Evolutionary conservation across 140 eudicot genomes (phyloP).

Genomic region (Cichorium intybus): DNA sequence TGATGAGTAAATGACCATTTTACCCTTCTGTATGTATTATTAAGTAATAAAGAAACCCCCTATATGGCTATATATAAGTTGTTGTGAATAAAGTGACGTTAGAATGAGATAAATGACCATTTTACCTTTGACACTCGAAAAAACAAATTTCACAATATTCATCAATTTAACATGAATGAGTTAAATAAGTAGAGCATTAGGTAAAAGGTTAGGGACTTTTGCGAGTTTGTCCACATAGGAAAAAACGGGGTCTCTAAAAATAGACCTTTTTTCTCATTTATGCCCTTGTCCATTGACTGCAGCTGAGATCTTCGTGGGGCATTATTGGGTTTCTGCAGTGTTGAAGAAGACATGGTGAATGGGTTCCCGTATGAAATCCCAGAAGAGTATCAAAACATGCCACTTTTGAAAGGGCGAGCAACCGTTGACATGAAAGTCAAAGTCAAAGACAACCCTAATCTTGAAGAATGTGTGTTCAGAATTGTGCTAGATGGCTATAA

Average conservation of each 20-base stretch:
- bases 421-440: slow-evolving; percentile 98
- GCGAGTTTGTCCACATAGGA: slow-evolving; percentile 3
- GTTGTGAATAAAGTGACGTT: too few species aligned
- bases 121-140: too few species aligned
- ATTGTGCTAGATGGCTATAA: slow-evolving; percentile 93
- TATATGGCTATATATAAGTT: too few species aligned
- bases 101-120: too few species aligned
- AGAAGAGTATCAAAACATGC: slow-evolving; percentile 88
- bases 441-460: slow-evolving; percentile 93
- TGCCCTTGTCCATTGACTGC: slow-evolving; percentile 94
- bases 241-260: slow-evolving; percentile 24
- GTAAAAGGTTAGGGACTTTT: too few species aligned
- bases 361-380: slow-evolving; percentile 96
- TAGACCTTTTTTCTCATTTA: slow-evolving; percentile 69
- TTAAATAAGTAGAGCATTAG: too few species aligned
- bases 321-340: slow-evolving; percentile 99
- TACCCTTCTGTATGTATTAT: too few species aligned
- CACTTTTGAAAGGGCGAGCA: slow-evolving; percentile 91
- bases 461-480: slow-evolving; percentile 78
- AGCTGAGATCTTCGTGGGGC: slow-evolving; percentile 99
- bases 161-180: too few species aligned
- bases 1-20: too few species aligned
- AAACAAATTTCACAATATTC: too few species aligned
- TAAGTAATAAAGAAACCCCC: too few species aligned
- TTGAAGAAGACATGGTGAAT: slow-evolving; percentile 99